Evolutionary conservation across 495 filamentous ascomycete genomes (phyloP), one percentile per base, ranked within the genome.

Genomic region (Trichoderma gamsii): DNA sequence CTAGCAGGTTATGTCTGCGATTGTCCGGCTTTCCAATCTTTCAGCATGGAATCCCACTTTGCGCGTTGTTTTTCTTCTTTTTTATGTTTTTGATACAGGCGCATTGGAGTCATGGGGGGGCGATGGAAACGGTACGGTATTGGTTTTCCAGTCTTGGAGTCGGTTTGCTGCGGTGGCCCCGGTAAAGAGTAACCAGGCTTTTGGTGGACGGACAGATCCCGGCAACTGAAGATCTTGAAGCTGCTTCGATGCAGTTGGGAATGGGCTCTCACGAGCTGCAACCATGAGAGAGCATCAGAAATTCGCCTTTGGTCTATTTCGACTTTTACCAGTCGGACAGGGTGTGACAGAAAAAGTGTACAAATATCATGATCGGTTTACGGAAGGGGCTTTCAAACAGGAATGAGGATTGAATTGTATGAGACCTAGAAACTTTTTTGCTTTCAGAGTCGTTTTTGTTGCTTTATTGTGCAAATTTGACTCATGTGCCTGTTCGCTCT

Each of bases 1-100:
- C 25, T 61, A 16, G 56, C 56, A 61, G 56, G 56, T 61, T 61
- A 61, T 61, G 56, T 61, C 56, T 61, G 56, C 56, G 32, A 61
- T 61, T 32, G 56, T 61, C 56, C 32, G 56, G 56, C 32, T 61
- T 61, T 61, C 27, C 49, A 32, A 32, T 61, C 9, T 61, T 32
- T 61, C 56, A 61, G 56, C 56, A 61, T 61, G 56, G 56, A 61
- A 61, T 35, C 12, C 56, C 56, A 25, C 23, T 61, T 61, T 12
- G 56, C 56, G 56, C 15, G 27, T 61, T 29, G 3, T 61, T 61
- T 61, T 61, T 61, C 23, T 61, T 29, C 21, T 23, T 52, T 49
- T 49, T 49, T 15, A 11, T 11, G 8, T 49, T 11, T 49, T n/a
- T 49, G 49, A 52, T 52, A 61, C 56, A 61, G 56, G 56, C 56